Percentiles rank a stretch among this genome's conserved stretches.
Evolutionary conservation across 208 protist genomes (phyloP).

Genomic region (Angomonas ambiguus): DNA sequence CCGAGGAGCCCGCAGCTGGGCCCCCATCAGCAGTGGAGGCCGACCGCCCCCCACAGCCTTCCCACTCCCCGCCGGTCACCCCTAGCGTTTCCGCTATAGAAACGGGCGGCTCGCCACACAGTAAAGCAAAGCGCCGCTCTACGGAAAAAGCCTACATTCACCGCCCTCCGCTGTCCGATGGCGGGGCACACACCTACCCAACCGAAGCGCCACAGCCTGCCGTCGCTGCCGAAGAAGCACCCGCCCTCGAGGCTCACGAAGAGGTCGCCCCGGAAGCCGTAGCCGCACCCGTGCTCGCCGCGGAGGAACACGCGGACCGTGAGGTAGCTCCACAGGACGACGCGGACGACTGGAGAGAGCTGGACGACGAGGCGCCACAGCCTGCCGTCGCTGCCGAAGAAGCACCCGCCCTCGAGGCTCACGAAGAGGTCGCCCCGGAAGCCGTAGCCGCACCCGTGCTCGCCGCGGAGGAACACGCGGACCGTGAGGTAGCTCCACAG

Average conservation of each 20-base stretch:
- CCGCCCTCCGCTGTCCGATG: background rate
- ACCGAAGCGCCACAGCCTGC: background rate
- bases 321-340: background rate
- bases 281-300: background rate
- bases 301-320: background rate
- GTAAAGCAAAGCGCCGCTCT: background rate
- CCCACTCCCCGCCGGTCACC: background rate
- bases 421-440: background rate
- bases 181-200: background rate
- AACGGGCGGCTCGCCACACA: background rate
- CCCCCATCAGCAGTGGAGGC: background rate
- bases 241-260: too few relatives aligned
- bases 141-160: too few relatives aligned
- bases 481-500: background rate
- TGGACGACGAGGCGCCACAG: background rate
- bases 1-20: background rate
- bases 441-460: background rate
- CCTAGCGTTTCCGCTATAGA: background rate
- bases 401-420: background rate
- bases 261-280: background rate
- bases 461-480: background rate
- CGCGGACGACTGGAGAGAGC: slow-evolving; percentile 10
- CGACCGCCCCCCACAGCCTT: background rate
- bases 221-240: background rate
- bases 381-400: background rate